Evolutionary conservation across 2,329 filamentous ascomycete species (phyloP), one percentile per base, ranked within the genome.

Genomic region (Colletotrichum sp.): DNA sequence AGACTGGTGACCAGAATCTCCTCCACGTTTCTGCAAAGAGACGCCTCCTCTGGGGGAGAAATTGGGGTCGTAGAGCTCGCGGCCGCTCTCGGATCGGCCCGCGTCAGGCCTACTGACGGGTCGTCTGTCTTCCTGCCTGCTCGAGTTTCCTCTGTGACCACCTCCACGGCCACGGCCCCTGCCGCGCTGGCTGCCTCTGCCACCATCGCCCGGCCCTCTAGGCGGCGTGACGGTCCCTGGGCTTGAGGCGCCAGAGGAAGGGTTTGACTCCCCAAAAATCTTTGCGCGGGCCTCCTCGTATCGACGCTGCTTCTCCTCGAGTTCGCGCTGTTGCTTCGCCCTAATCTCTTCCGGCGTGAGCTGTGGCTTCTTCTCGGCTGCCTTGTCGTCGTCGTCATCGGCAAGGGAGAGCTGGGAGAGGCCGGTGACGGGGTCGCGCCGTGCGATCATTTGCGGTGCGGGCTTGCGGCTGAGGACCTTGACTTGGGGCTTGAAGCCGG

Each of bases 211-310:
- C 15, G 86, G 84, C 13, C 79, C 70, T 59, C 83, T 86, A 26
- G 93, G 93, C 26, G 93, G 92, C 16, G 93, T 93, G 4, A 90
- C 87, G 62, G 87, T 90, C 12, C 92, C 91, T 0, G 93, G 92
- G 6, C 92, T 92, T 6, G 92, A 93, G 9, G 89, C 88, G 2
- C 92, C 91, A 0, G 93, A 90, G 9, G 87, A 87, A 12, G 87
- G 84, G 39, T 84, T 87, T 12, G 87, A 86, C 39, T 91, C 92
- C 24, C 96, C 96, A 84, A 98, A 96, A 71, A 98, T 93, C 83
- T 96, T 94, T 80, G 96, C 95, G 34, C 96, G 91, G 7, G 93
- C 95, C 86, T 98, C 96, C 77, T 98, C 95, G 83, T 98, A 98
- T 77, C 94, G 94, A 72, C 93, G 93, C 87, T 98, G 95, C 87